A percentile compares a stretch with the other conserved stretches of the same genome.
Evolutionary conservation across 2,329 filamentous ascomycete species (phyloP).

Genomic region (Pestalotiopsis sp.): DNA sequence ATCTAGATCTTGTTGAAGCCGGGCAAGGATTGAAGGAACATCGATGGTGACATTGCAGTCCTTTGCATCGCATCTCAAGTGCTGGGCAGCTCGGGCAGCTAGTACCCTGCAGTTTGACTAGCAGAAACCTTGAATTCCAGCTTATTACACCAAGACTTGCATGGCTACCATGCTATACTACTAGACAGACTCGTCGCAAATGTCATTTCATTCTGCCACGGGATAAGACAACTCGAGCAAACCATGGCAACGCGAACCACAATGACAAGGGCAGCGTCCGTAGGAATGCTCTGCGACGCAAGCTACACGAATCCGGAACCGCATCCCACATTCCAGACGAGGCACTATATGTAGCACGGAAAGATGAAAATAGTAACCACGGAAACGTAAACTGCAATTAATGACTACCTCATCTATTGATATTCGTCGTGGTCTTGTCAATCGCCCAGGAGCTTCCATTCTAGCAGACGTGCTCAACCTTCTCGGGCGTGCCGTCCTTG

Average conservation of each 20-base stretch:
- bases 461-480: constrained; percentile 75
- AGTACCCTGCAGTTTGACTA: no score
- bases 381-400: neutral
- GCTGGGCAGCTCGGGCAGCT: no score
- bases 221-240: no score
- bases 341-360: neutral
- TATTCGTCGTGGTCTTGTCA: neutral
- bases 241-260: no score
- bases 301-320: neutral
- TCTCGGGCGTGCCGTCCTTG: constrained; percentile 59
- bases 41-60: neutral
- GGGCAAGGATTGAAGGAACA: neutral
- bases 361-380: neutral
- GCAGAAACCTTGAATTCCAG: no score
- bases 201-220: no score
- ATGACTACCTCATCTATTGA: neutral
- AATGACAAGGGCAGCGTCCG: no score
- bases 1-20: neutral
- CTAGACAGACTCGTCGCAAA: no score
- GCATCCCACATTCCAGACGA: neutral
- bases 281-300: no score
- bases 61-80: neutral
- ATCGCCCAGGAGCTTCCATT: neutral
- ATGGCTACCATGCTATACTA: no score
- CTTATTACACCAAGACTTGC: no score